Conservation (phyloP, 2,329 filamentous ascomycete species). For the Polychaeton citri region DNA sequence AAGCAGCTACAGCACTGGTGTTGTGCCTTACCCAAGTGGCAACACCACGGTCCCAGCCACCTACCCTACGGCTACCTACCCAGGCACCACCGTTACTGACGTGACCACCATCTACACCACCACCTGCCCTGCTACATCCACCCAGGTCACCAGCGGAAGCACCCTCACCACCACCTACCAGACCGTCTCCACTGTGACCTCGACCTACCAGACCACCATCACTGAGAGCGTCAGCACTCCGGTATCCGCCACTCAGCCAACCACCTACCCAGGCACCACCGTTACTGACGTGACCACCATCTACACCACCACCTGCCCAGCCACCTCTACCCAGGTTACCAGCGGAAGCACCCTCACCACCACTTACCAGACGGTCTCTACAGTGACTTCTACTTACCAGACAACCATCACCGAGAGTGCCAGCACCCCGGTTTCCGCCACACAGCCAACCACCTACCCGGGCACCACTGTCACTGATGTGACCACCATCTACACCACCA, state of each 20-base stretch:
- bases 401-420: conserved; percentile 18
- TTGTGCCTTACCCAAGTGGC: not conserved
- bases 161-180: not conserved
- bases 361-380: conserved; percentile 1
- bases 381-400: conserved; percentile 23
- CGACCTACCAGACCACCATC: not conserved
- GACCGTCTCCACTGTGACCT: not conserved
- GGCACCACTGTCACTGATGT: conserved; percentile 5
- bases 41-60: not conserved
- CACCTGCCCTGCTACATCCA: not conserved
- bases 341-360: conserved; percentile 5
- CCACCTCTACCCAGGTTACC: conserved; percentile 4
- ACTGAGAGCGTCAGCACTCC: conserved; percentile 1
- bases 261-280: conserved; percentile 1
- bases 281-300: conserved; percentile 5
- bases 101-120: not conserved
- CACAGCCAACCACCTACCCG: not conserved
- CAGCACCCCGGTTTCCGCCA: not conserved
- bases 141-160: not conserved
- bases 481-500: conserved; percentile 5
- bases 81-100: not conserved
- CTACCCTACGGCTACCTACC: not conserved
- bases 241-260: not conserved
- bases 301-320: conserved; percentile 6
- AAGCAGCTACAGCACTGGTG: not conserved